Conservation (phyloP, 2,329 filamentous ascomycete species). For the Colletotrichum salicis region DNA sequence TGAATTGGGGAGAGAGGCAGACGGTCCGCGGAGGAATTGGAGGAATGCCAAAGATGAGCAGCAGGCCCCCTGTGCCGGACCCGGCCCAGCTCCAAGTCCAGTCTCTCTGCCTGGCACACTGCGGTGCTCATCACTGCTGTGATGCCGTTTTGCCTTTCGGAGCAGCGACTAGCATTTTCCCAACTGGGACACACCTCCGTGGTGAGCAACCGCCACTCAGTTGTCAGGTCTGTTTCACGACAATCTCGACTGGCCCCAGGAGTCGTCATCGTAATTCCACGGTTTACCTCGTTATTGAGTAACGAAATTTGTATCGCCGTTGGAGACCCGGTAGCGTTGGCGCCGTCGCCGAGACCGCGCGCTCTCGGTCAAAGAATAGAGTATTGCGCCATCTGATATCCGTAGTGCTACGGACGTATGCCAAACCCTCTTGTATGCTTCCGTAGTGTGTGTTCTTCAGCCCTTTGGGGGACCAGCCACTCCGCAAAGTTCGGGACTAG, state of each 20-base stretch:
- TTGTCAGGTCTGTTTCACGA: constrained; percentile 28
- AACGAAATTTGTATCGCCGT: constrained; percentile 13
- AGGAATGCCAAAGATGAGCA: neutral
- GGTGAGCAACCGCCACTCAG: constrained; percentile 12
- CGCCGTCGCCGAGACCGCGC: constrained; percentile 1
- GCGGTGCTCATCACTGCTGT: constrained; percentile 5
- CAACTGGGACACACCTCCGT: constrained; percentile 29
- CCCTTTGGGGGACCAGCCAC: neutral
- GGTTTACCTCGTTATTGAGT: neutral
- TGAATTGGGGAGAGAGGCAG: constrained; percentile 13
- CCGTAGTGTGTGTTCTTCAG: neutral
- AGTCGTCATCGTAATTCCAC: constrained; percentile 14
- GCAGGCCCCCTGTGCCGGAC: neutral
- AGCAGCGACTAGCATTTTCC: constrained; percentile 24
- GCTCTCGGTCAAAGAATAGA: neutral
- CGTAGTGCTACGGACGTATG: neutral
- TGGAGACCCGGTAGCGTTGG: constrained; percentile 10
- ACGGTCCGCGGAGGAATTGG: constrained; percentile 1
- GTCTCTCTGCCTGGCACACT: neutral
- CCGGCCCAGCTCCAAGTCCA: neutral
- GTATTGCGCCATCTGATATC: neutral
- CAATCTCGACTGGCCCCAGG: constrained; percentile 19
- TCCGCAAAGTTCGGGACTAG: neutral
- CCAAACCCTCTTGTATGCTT: neutral
- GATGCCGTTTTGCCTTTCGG: constrained; percentile 30